Base-by-base conservation (phyloP, 169 alveolate genomes). In the Amoebophrya sp. region DNA sequence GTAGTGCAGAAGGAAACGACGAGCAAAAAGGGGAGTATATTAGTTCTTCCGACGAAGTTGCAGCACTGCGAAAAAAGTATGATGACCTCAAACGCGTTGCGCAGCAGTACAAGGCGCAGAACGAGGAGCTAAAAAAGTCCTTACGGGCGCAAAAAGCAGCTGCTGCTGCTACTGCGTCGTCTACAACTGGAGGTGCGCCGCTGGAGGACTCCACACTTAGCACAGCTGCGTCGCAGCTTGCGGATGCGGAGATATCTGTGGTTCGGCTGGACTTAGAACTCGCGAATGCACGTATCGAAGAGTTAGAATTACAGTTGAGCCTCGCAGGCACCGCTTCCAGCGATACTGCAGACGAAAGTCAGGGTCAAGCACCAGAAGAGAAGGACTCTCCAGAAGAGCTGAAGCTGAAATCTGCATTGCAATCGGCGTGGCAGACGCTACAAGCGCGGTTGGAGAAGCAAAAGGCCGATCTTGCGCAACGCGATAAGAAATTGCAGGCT, bases 101-200 rank as follows among this genome's bases (percentile, higher is more conserved):
- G 83, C 83, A 65, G 83, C 83, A 65, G 33, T 65, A 65, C 83
- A 65, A 26, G 83, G 33, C 12, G 38, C 83, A 65, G 83, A 65
- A 65, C 33, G 83, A 65, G 12, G 83, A 65, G 26, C 83, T 65
- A 36, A 65, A 65, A 26, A 6, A 65, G 83, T 29, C 83, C 83
- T 26, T 65, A 26, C 18, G n/a, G 26, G 83, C 18, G 3, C 83
- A 65, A 29, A 36, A 29, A 6, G 2, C 83, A 6, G 26, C 83
- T 36, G 26, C 36, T 10, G 65, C 65, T 6, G 65, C 65, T 6
- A 47, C 6, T 18, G 18, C 29, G 65, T 12, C 65, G 65, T 18
- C n/a, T n/a, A n/a, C n/a, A n/a, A n/a, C n/a, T n/a, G n/a, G n/a
- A n/a, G n/a, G n/a, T n/a, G n/a, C n/a, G n/a, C n/a, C n/a, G n/a